Percentiles rank a stretch among this genome's conserved stretches.
phyloP scores from a whole-genome alignment of 352 stramenopile genomes.

The Blastocystis sp. region DNA sequence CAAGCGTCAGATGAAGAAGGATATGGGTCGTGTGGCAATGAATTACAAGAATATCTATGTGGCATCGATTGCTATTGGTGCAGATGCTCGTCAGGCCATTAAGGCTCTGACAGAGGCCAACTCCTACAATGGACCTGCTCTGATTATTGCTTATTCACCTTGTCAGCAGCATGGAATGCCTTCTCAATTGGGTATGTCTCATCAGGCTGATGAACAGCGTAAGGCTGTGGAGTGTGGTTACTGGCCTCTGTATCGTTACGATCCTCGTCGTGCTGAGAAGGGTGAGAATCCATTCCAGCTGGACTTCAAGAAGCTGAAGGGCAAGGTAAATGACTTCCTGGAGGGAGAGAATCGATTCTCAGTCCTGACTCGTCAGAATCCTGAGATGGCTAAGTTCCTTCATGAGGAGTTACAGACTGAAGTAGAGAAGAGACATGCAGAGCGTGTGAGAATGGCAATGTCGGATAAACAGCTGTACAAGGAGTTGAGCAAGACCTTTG shows the following conservation, averaged over 20 bases:
- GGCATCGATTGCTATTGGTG: slow-evolving; percentile 40
- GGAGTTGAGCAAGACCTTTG: slow-evolving; percentile 38
- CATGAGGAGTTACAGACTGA: not conserved
- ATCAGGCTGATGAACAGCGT: slow-evolving; percentile 1
- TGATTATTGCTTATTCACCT: not conserved
- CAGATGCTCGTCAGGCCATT: not conserved
- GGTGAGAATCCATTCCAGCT: too few relatives aligned
- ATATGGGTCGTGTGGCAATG: too few relatives aligned
- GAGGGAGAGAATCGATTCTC: slow-evolving; percentile 27
- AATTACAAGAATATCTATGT: slow-evolving; percentile 57
- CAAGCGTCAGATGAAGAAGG: too few relatives aligned
- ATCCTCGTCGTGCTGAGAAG: too few relatives aligned
- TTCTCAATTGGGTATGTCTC: slow-evolving; percentile 20
- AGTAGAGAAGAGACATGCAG: slow-evolving; percentile 29
- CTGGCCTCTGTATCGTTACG: too few relatives aligned
- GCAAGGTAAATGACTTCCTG: slow-evolving; percentile 36
- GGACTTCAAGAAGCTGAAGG: too few relatives aligned
- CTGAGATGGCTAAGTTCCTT: slow-evolving; percentile 1
- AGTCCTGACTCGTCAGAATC: slow-evolving; percentile 6
- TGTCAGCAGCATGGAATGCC: slow-evolving; percentile 44
- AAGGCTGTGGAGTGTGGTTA: too few relatives aligned
- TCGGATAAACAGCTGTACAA: slow-evolving; percentile 54
- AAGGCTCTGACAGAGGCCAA: slow-evolving; percentile 26
- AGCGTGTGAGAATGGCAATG: slow-evolving; percentile 1
- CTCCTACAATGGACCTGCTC: slow-evolving; percentile 12